Evolutionary conservation across 75 land plant genomes (phyloP).

Genomic region (Cryptomeria japonica): DNA sequence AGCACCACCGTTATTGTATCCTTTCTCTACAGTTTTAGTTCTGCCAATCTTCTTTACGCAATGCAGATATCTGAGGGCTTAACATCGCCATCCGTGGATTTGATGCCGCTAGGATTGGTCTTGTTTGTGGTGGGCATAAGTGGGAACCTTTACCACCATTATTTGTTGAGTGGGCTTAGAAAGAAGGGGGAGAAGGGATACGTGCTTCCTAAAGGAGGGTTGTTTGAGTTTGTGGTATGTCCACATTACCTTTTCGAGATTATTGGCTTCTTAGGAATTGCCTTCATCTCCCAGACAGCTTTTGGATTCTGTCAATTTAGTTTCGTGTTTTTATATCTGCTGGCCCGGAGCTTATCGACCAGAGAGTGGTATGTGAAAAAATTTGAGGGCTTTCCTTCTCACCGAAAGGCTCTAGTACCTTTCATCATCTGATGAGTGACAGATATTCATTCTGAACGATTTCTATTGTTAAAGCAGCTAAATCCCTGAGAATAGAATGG

Average conservation of each 20-base stretch:
- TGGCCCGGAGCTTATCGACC: slow-evolving; percentile 56
- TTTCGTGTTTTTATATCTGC: slow-evolving; percentile 28
- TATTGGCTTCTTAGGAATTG: slow-evolving; percentile 43
- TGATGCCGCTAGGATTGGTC: slow-evolving; percentile 37
- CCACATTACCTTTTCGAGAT: slow-evolving; percentile 80
- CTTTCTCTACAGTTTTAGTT: slow-evolving; percentile 22
- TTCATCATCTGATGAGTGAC: slow-evolving; percentile 29
- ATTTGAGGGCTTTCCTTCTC: slow-evolving; percentile 53
- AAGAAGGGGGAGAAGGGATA: slow-evolving; percentile 40
- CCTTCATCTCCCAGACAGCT: slow-evolving; percentile 57
- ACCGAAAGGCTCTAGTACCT: slow-evolving; percentile 54
- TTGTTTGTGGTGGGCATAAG: slow-evolving; percentile 52
- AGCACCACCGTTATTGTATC: slow-evolving; percentile 21
- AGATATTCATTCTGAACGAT: not conserved
- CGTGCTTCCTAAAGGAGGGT: slow-evolving; percentile 66
- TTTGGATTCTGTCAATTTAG: slow-evolving; percentile 10
- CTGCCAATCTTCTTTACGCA: slow-evolving; percentile 32
- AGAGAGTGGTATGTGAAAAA: slow-evolving; percentile 62
- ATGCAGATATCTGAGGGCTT: slow-evolving; percentile 31
- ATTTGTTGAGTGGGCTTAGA: slow-evolving; percentile 55
- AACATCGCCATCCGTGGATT: slow-evolving; percentile 41
- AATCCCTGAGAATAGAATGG: no score
- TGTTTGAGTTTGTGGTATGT: slow-evolving; percentile 58
- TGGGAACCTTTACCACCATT: slow-evolving; percentile 83
- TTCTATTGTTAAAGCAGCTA: no score